These are phyloP conservation scores for Hyphodiscus sp. DNA, from an alignment of 2,329 filamentous ascomycete genomes.

Conservation along the genomic window DNA sequence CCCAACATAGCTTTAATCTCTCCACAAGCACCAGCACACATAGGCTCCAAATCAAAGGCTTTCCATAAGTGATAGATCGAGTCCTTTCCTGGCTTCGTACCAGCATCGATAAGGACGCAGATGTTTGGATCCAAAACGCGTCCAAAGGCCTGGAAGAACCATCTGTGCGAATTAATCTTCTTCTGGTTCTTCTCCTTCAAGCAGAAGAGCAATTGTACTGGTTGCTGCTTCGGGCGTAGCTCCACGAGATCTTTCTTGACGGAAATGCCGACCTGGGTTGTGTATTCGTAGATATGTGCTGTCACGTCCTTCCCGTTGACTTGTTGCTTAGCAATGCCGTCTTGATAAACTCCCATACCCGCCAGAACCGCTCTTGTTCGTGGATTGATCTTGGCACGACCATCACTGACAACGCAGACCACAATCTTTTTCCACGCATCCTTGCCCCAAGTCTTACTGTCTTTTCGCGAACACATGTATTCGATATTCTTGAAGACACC, in stretches of 20 bases:
- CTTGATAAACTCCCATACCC: slow-evolving; percentile 93
- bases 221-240: slow-evolving; percentile 77
- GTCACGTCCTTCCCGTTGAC: slow-evolving; percentile 96
- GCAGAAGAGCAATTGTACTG: slow-evolving; percentile 95
- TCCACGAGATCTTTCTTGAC: slow-evolving; percentile 87
- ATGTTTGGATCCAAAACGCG: slow-evolving; percentile 90
- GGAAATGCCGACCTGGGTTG: slow-evolving; percentile 76
- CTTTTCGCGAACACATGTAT: slow-evolving; percentile 90
- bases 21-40: slow-evolving; percentile 95
- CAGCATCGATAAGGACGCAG: slow-evolving; percentile 91
- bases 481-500: slow-evolving; percentile 99
- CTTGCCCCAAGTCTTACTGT: slow-evolving; percentile 96
- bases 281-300: slow-evolving; percentile 96
- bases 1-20: slow-evolving; percentile 98
- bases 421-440: slow-evolving; percentile 99
- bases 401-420: slow-evolving; percentile 94
- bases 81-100: slow-evolving; percentile 87
- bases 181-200: slow-evolving; percentile 99
- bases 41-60: slow-evolving; percentile 93
- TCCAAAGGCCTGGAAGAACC: slow-evolving; percentile 98
- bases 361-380: slow-evolving; percentile 84
- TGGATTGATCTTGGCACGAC: slow-evolving; percentile 93
- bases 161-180: slow-evolving; percentile 99
- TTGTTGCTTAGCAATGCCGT: slow-evolving; percentile 96
- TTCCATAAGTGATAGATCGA: slow-evolving; percentile 99